phyloP scores from a whole-genome alignment of 345 rosid species.

The Geranium brycei region DNA sequence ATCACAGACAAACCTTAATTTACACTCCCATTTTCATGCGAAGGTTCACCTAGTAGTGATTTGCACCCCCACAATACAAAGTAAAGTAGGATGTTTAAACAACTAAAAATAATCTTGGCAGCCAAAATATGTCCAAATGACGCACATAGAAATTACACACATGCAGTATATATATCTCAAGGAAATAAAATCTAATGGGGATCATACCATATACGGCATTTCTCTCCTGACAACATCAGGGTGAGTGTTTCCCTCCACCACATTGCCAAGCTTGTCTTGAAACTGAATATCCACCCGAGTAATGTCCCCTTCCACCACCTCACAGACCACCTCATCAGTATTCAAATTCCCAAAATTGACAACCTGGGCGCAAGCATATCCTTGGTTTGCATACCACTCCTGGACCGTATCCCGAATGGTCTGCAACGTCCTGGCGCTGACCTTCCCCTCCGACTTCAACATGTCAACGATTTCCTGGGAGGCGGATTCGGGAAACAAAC shows the following conservation, averaged over 20 bases:
- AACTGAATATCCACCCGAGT: conserved; percentile 72
- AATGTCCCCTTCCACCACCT: conserved; percentile 94
- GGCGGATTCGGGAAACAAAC: conserved; percentile 52
- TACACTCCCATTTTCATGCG: no score
- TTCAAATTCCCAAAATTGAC: conserved; percentile 94
- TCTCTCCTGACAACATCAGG: conserved; percentile 68
- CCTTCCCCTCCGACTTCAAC: conserved; percentile 70
- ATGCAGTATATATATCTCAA: background rate
- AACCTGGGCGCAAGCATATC: conserved; percentile 93
- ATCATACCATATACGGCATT: conserved; percentile 61
- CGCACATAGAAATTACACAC: no score
- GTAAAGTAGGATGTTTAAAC: background rate
- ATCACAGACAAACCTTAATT: no score
- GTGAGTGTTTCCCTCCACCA: conserved; percentile 85
- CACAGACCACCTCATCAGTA: conserved; percentile 91
- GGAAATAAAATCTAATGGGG: background rate
- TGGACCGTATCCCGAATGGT: conserved; percentile 86
- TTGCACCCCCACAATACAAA: background rate
- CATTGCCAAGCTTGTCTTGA: conserved; percentile 91
- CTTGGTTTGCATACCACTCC: conserved; percentile 95
- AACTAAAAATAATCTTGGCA: no score
- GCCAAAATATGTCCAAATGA: background rate
- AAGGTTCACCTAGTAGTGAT: background rate
- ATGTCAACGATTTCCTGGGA: conserved; percentile 56
- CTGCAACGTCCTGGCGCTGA: conserved; percentile 84